phyloP scores from a whole-genome alignment of 2,329 filamentous ascomycete genomes.

The Penicillium sp. region DNA sequence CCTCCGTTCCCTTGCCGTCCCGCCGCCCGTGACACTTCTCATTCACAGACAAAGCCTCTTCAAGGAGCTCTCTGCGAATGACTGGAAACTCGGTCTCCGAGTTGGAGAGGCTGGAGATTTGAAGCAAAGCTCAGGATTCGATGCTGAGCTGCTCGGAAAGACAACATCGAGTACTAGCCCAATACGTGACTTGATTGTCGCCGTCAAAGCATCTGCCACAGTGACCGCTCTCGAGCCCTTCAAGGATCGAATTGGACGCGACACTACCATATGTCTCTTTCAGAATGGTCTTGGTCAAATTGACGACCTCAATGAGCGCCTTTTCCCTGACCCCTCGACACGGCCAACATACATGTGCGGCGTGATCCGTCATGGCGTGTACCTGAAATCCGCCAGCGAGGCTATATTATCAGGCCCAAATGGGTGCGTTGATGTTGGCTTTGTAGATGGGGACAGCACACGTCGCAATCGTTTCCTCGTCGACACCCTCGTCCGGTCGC shows the following conservation, averaged over 20 bases:
- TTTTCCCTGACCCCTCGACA: constrained; percentile 7
- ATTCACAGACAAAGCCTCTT: constrained; percentile 19
- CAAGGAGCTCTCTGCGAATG: constrained; percentile 11
- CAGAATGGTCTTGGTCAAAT: constrained; percentile 20
- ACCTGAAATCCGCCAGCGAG: constrained; percentile 12
- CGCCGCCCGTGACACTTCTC: constrained; percentile 20
- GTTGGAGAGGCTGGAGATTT: constrained; percentile 9
- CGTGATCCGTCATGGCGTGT: constrained; percentile 17
- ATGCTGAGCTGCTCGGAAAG: constrained; percentile 4
- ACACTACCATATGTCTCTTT: constrained; percentile 16
- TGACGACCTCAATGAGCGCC: constrained; percentile 11
- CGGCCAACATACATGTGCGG: constrained; percentile 17
- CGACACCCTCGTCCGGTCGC: constrained; percentile 8
- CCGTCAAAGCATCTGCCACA: constrained; percentile 18
- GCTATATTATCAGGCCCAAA: constrained; percentile 13
- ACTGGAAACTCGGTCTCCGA: constrained; percentile 14
- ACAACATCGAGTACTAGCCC: constrained; percentile 1
- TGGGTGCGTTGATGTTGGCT: constrained; percentile 13
- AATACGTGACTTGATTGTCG: constrained; percentile 17
- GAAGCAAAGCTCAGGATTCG: constrained; percentile 7
- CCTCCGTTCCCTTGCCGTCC: constrained; percentile 15
- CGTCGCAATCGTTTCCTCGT: constrained; percentile 2
- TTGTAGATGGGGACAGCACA: not conserved
- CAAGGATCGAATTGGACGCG: constrained; percentile 13
- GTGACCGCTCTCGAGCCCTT: constrained; percentile 15